These are phyloP conservation scores for Xylariaceae sp. DNA, from an alignment of 2,329 filamentous ascomycete species.

Conservation along the genomic window DNA sequence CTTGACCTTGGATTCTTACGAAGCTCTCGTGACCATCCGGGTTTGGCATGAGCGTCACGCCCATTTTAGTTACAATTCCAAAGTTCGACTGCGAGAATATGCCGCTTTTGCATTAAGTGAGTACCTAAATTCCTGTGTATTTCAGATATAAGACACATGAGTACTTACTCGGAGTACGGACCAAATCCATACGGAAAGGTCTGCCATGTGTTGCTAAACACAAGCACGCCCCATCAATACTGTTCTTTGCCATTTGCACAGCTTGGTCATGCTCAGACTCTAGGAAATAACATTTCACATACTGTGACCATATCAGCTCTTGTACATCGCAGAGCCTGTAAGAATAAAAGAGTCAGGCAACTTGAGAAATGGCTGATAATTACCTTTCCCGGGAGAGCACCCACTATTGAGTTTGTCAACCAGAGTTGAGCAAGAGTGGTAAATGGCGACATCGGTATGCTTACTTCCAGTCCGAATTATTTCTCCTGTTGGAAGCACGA, in stretches of 20 bases:
- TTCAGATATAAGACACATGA: not conserved
- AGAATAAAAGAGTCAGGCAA: too few species aligned
- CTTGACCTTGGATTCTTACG: slow-evolving; percentile 20
- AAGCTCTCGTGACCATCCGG: slow-evolving; percentile 46
- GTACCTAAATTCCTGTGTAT: not conserved
- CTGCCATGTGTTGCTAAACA: slow-evolving; percentile 36
- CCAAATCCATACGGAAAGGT: slow-evolving; percentile 42
- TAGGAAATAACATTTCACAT: too few species aligned
- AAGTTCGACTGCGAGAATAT: slow-evolving; percentile 51
- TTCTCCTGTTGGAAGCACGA: slow-evolving; percentile 42
- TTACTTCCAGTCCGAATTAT: slow-evolving; percentile 39
- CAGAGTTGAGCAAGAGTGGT: too few species aligned
- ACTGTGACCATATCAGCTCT: too few species aligned
- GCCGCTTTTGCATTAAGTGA: slow-evolving; percentile 28
- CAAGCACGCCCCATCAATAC: too few species aligned
- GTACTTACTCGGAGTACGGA: slow-evolving; percentile 33
- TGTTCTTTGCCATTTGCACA: too few species aligned
- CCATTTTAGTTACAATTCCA: slow-evolving; percentile 53
- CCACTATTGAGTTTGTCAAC: slow-evolving; percentile 19
- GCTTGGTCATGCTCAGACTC: too few species aligned
- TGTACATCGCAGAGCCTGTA: too few species aligned
- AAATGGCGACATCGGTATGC: too few species aligned
- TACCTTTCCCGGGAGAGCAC: slow-evolving; percentile 34
- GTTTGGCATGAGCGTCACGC: slow-evolving; percentile 51
- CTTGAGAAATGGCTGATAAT: too few species aligned